Conservation (phyloP, 495 filamentous ascomycete species). For the Eremomyces bilateralis region DNA sequence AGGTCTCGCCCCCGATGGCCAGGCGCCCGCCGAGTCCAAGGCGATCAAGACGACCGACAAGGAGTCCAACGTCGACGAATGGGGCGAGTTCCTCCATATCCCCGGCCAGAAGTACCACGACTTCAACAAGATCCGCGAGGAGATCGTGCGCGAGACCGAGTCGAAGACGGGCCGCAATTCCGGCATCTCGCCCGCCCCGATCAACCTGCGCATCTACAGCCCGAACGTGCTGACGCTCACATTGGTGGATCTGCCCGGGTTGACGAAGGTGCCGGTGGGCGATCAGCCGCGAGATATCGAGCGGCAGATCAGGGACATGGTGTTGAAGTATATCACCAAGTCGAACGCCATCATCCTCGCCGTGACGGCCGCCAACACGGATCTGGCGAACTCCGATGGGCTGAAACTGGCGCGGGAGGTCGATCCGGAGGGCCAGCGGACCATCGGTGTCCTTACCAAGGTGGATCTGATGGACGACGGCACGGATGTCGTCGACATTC, state of each 20-base stretch:
- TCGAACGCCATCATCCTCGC: constrained; percentile 95
- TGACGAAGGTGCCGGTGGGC: constrained; percentile 95
- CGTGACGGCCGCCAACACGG: constrained; percentile 88
- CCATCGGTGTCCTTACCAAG: constrained; percentile 97
- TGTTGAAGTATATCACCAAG: constrained; percentile 95
- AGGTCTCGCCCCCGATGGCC: too few species aligned
- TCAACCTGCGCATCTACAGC: constrained; percentile 94
- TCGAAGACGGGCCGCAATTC: constrained; percentile 87
- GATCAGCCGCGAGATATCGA: constrained; percentile 98
- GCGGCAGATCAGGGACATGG: constrained; percentile 93
- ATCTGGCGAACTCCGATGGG: constrained; percentile 97
- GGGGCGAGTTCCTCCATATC: constrained; percentile 97
- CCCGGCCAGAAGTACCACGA: constrained; percentile 97
- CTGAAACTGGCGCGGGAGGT: constrained; percentile 93
- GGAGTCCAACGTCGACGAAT: constrained; percentile 82
- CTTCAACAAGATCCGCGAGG: constrained; percentile 98
- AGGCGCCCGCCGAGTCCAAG: constrained; percentile 18
- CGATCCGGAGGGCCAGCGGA: constrained; percentile 92
- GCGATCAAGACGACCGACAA: constrained; percentile 53
- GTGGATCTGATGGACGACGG: constrained; percentile 99
- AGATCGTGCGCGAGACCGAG: constrained; percentile 94
- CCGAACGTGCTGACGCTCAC: constrained; percentile 96
- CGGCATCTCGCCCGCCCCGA: constrained; percentile 89
- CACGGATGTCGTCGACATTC: constrained; percentile 97
- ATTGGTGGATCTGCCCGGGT: constrained; percentile 86